Percentiles rank a stretch among this genome's conserved stretches.
Evolutionary conservation across 176 grass and related monocot genomes (phyloP).

Genomic region (Pontederia crassipes): DNA sequence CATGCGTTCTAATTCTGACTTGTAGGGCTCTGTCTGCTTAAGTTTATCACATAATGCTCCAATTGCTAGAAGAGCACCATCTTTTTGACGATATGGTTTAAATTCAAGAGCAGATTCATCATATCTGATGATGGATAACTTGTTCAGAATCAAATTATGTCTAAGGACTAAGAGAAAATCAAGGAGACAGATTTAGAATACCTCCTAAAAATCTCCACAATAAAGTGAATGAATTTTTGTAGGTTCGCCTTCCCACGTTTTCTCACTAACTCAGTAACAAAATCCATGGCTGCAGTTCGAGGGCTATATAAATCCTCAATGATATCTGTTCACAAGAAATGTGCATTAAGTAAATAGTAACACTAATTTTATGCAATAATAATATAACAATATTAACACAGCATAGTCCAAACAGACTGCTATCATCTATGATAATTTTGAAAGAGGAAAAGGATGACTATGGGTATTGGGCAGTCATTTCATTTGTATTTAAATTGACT

Average conservation of each 20-base stretch:
- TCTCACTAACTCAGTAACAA: conserved; percentile 87
- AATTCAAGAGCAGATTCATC: conserved; percentile 46
- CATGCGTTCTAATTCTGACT: conserved; percentile 64
- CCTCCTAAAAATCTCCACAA: conserved; percentile 78
- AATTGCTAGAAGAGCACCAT: conserved; percentile 91
- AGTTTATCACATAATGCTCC: conserved; percentile 85
- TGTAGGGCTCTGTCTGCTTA: conserved; percentile 80
- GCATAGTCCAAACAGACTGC: not conserved
- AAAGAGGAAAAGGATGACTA: too few species aligned
- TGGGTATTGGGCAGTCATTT: not conserved
- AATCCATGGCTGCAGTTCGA: conserved; percentile 89
- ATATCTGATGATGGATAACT: conserved; percentile 31
- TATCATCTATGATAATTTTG: too few species aligned
- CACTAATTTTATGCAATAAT: not conserved
- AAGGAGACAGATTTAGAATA: conserved; percentile 3
- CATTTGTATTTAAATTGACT: conserved; percentile 8
- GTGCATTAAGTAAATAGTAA: not conserved
- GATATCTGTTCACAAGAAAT: conserved; percentile 47
- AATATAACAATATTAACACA: not conserved
- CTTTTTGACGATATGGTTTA: conserved; percentile 83
- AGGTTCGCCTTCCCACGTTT: conserved; percentile 81
- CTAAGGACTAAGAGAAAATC: not conserved
- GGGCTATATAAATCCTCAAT: conserved; percentile 94
- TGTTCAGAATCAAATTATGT: not conserved
- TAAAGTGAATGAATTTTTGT: conserved; percentile 86